Evolutionary conservation across 108 stramenopile species (phyloP).

Genomic region (Cyclotella sp.): DNA sequence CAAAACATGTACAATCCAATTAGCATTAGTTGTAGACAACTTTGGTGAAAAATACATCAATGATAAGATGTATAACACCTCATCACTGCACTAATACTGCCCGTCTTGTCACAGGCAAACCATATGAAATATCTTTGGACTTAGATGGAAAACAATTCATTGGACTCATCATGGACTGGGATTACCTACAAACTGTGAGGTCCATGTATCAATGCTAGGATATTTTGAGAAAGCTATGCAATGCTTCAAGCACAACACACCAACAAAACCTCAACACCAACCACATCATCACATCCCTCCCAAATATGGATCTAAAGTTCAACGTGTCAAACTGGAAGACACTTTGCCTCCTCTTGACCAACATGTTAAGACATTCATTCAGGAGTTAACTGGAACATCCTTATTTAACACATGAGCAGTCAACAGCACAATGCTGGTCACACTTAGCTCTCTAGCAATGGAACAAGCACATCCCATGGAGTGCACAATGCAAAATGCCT

Average conservation of each 20-base stretch:
- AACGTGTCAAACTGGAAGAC: background rate
- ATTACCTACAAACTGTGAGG: too few species aligned
- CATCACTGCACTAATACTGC: too few species aligned
- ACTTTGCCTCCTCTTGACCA: background rate
- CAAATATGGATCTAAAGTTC: background rate
- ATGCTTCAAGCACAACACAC: background rate
- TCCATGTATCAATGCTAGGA: too few species aligned
- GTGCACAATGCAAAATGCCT: background rate
- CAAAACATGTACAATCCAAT: background rate
- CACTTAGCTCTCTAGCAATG: background rate
- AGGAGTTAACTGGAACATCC: background rate
- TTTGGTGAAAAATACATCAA: background rate
- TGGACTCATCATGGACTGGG: too few species aligned
- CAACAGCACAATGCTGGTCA: background rate
- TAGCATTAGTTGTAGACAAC: background rate
- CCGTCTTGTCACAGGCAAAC: background rate
- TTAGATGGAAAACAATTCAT: too few species aligned
- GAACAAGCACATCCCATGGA: background rate
- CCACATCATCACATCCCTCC: background rate
- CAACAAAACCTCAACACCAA: background rate
- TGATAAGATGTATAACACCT: too few species aligned
- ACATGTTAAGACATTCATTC: background rate
- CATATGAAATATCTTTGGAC: background rate
- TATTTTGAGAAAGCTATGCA: too few species aligned
- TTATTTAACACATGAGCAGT: background rate